These are phyloP conservation scores for Hypoxylon sp. DNA, from an alignment of 2,329 filamentous ascomycete species.

Conservation along the genomic window DNA sequence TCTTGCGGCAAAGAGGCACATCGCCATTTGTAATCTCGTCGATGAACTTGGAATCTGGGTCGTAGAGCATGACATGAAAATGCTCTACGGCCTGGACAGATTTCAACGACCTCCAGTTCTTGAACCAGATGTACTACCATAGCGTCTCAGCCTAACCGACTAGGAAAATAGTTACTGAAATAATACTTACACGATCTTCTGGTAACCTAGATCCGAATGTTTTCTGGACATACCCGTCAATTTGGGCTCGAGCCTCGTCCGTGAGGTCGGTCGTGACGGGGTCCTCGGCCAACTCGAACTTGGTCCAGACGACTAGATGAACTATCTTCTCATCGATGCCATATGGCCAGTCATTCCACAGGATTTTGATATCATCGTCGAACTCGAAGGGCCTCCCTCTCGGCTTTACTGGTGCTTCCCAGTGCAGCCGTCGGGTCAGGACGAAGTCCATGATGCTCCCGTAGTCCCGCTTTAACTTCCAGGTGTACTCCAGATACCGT, in stretches of 20 bases:
- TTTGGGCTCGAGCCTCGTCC: slow-evolving; percentile 69
- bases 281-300: slow-evolving; percentile 83
- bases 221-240: slow-evolving; percentile 77
- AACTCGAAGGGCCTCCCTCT: slow-evolving; percentile 58
- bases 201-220: slow-evolving; percentile 72
- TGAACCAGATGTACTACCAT: slow-evolving; percentile 76
- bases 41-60: slow-evolving; percentile 79
- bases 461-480: slow-evolving; percentile 72
- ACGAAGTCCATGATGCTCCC: slow-evolving; percentile 86
- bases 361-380: slow-evolving; percentile 74
- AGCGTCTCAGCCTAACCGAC: slow-evolving; percentile 14
- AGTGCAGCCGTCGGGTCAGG: slow-evolving; percentile 75
- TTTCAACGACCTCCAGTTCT: slow-evolving; percentile 89
- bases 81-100: slow-evolving; percentile 90
- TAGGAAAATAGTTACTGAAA: background rate
- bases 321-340: slow-evolving; percentile 82
- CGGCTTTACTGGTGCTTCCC: slow-evolving; percentile 65
- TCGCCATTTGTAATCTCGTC: slow-evolving; percentile 79
- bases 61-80: slow-evolving; percentile 92
- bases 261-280: slow-evolving; percentile 75
- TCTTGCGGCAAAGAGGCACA: slow-evolving; percentile 70
- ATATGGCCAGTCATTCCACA: slow-evolving; percentile 96
- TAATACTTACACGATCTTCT: slow-evolving; percentile 64
- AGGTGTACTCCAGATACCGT: slow-evolving; percentile 80
- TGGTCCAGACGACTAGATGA: slow-evolving; percentile 93